Evolutionary conservation across 331 rosid species (phyloP).

Genomic region (Ulmus americana): DNA sequence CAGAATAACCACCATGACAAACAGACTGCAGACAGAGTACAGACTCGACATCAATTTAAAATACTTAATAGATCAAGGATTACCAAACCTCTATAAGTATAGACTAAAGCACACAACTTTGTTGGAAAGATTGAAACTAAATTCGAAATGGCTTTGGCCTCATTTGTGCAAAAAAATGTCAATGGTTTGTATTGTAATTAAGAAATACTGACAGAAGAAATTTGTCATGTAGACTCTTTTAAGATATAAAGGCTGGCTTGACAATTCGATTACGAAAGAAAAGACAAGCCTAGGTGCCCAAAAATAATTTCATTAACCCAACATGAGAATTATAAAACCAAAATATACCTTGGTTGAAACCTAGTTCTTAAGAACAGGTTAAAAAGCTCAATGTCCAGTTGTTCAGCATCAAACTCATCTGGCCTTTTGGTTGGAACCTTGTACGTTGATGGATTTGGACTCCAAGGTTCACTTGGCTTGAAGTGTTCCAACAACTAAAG

Average conservation of each 20-base stretch:
- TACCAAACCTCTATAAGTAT: too few species aligned
- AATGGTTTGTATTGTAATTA: too few species aligned
- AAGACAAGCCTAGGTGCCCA: neutral
- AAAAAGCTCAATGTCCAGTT: constrained; percentile 53
- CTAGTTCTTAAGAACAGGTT: constrained; percentile 44
- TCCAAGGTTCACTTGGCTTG: constrained; percentile 65
- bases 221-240: too few species aligned
- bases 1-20: neutral
- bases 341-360: constrained; percentile 64
- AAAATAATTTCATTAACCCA: neutral
- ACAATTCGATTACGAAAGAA: neutral
- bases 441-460: constrained; percentile 26
- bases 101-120: neutral
- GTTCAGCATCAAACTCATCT: constrained; percentile 23
- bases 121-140: neutral
- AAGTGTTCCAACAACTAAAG: constrained; percentile 60
- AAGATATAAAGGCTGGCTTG: too few species aligned
- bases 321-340: neutral
- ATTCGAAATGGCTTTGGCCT: neutral
- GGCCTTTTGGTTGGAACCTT: constrained; percentile 27
- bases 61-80: too few species aligned
- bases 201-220: too few species aligned
- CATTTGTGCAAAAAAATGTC: neutral
- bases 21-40: neutral
- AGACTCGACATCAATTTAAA: too few species aligned